A percentile compares a stretch with the other conserved stretches of the same genome.
Evolutionary conservation across 225 moss, liverwort and hornwort species (phyloP).

Genomic region (Anthoceros angustus): DNA sequence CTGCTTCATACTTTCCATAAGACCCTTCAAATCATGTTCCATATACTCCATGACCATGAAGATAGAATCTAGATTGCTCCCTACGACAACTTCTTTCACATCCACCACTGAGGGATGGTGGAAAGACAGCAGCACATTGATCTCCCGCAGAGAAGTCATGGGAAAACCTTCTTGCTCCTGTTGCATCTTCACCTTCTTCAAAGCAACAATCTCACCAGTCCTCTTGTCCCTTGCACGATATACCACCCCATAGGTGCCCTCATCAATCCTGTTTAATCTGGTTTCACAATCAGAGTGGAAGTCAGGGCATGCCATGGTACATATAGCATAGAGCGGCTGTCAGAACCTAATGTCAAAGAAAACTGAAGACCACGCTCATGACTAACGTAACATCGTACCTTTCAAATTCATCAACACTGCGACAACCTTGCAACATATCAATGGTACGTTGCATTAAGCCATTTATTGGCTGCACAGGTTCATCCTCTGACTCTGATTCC

Average conservation of each 20-base stretch:
- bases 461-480: constrained; percentile 13
- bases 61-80: constrained; percentile 75
- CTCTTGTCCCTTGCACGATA: constrained; percentile 81
- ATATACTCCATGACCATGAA: constrained; percentile 99
- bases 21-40: constrained; percentile 95
- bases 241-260: constrained; percentile 94
- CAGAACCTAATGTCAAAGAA: too few species aligned
- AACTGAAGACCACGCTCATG: too few species aligned
- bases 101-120: constrained; percentile 89
- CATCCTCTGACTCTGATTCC: constrained; percentile 55
- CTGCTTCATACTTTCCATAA: constrained; percentile 97
- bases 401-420: constrained; percentile 95
- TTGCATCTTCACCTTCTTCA: constrained; percentile 99
- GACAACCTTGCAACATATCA: constrained; percentile 95
- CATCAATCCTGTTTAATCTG: constrained; percentile 62
- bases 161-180: constrained; percentile 84
- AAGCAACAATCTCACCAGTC: constrained; percentile 82
- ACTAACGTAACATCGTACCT: constrained; percentile 4
- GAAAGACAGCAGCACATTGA: constrained; percentile 84
- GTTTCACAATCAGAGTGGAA: too few species aligned
- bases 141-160: constrained; percentile 77
- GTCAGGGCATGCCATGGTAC: too few species aligned
- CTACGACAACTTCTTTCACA: constrained; percentile 97
- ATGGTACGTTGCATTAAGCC: constrained; percentile 56
- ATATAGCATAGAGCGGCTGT: too few species aligned